These are phyloP conservation scores for Grosmannia serpens DNA, from an alignment of 2,329 filamentous ascomycete species.

Conservation along the genomic window DNA sequence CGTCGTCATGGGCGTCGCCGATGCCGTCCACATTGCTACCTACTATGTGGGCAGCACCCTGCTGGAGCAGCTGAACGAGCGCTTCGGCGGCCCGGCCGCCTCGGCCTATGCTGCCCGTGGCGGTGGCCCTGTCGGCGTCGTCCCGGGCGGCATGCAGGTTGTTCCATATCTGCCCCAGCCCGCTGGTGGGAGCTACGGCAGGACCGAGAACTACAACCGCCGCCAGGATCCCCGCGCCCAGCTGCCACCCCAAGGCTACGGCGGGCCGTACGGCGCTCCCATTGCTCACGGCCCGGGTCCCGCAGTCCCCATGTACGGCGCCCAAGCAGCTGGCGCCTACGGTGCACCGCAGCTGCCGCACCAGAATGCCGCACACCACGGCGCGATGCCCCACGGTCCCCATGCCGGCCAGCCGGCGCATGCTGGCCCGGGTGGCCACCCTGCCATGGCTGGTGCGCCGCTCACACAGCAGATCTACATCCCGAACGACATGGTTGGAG, in stretches of 20 bases:
- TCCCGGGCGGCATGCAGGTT: constrained; percentile 96
- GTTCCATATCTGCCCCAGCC: constrained; percentile 96
- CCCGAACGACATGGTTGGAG: constrained; percentile 98
- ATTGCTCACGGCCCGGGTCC: constrained; percentile 52
- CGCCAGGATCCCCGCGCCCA: constrained; percentile 63
- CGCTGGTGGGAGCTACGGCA: constrained; percentile 83
- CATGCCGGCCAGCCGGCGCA: constrained; percentile 63
- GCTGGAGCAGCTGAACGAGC: constrained; percentile 90
- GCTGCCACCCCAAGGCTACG: constrained; percentile 63
- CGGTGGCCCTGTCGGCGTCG: constrained; percentile 82
- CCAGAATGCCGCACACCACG: constrained; percentile 45
- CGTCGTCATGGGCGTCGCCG: constrained; percentile 92
- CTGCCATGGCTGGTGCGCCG: constrained; percentile 56
- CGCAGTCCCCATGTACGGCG: constrained; percentile 56
- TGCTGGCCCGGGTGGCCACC: constrained; percentile 51
- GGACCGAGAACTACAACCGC: constrained; percentile 73
- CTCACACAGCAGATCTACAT: constrained; percentile 98
- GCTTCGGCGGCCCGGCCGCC: constrained; percentile 88
- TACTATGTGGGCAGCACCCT: constrained; percentile 99
- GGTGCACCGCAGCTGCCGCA: constrained; percentile 70
- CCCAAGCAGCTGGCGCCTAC: constrained; percentile 58
- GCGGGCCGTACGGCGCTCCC: constrained; percentile 61
- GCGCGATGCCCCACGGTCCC: constrained; percentile 50
- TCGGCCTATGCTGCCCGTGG: constrained; percentile 97
- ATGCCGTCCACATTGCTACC: constrained; percentile 96